Conservation (phyloP, 2,329 filamentous ascomycete genomes). For the Ophiostoma populinum region DNA sequence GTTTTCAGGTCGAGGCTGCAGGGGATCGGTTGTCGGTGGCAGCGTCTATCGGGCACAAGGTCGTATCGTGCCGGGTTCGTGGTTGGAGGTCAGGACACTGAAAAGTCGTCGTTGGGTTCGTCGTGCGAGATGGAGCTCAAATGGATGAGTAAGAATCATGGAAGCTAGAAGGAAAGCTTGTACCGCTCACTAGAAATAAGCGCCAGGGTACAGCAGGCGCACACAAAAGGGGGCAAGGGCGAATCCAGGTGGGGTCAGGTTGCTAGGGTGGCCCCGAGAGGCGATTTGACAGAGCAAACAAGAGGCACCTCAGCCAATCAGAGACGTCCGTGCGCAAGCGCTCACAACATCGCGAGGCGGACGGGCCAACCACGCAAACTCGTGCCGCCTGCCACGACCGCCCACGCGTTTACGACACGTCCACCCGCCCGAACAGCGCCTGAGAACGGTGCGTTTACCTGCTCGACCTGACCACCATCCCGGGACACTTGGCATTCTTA, state of each 20-base stretch:
- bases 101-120: too few species aligned
- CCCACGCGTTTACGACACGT: conserved; percentile 4
- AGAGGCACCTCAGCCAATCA: conserved; percentile 20
- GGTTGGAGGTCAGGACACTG: background rate
- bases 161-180: background rate
- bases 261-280: conserved; percentile 21
- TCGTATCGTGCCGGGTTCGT: too few species aligned
- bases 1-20: too few species aligned
- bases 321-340: conserved; percentile 1
- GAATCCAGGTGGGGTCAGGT: conserved; percentile 9
- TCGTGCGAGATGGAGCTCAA: background rate
- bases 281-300: conserved; percentile 11
- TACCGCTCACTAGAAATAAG: background rate
- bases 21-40: too few species aligned
- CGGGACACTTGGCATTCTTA: too few species aligned
- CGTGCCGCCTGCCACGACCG: conserved; percentile 5
- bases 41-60: too few species aligned
- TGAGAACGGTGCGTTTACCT: background rate
- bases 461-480: too few species aligned
- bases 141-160: background rate
- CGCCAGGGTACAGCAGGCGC: background rate
- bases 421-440: conserved; percentile 1
- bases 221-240: conserved; percentile 2
- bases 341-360: conserved; percentile 25
- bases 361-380: conserved; percentile 1